Percentiles rank a stretch among this genome's conserved stretches.
Conservation (phyloP, 2,329 filamentous ascomycete genomes). For the Diplodia sapinea region DNA sequence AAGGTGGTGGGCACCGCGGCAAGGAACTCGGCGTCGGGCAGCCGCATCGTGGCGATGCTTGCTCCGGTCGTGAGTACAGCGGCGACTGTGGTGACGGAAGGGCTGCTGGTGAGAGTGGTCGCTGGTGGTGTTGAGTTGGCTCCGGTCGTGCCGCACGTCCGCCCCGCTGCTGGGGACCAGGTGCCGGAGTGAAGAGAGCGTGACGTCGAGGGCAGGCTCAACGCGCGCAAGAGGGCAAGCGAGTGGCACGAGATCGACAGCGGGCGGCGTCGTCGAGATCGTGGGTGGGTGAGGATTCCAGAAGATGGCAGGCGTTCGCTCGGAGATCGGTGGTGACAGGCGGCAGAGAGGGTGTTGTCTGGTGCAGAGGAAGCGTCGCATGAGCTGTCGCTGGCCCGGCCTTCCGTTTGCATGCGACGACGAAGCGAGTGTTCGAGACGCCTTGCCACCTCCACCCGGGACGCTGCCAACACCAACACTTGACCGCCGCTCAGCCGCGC, state of each 20-base stretch:
- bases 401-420: conserved; percentile 28
- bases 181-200: conserved; percentile 25
- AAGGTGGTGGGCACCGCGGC: conserved; percentile 42
- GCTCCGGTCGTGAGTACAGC: not conserved
- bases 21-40: conserved; percentile 38
- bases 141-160: conserved; percentile 25
- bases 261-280: conserved; percentile 18
- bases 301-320: conserved; percentile 9
- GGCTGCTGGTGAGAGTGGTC: not conserved
- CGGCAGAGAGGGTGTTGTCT: conserved; percentile 13
- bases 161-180: conserved; percentile 31
- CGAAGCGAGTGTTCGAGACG: conserved; percentile 28
- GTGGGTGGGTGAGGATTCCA: conserved; percentile 11
- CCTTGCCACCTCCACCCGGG: conserved; percentile 24
- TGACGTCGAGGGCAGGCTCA: conserved; percentile 28
- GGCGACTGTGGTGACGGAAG: conserved; percentile 3
- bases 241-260: conserved; percentile 27
- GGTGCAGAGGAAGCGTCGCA: conserved; percentile 22
- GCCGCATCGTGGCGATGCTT: conserved; percentile 40
- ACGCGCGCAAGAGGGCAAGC: conserved; percentile 17
- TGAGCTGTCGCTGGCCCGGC: conserved; percentile 26
- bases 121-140: conserved; percentile 9
- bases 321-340: conserved; percentile 18
- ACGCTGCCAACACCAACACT: conserved; percentile 24
- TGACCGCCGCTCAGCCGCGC: conserved; percentile 25